These are phyloP conservation scores for Dactylellina parvicollis DNA, from an alignment of 2,329 filamentous ascomycete species.

Conservation along the genomic window DNA sequence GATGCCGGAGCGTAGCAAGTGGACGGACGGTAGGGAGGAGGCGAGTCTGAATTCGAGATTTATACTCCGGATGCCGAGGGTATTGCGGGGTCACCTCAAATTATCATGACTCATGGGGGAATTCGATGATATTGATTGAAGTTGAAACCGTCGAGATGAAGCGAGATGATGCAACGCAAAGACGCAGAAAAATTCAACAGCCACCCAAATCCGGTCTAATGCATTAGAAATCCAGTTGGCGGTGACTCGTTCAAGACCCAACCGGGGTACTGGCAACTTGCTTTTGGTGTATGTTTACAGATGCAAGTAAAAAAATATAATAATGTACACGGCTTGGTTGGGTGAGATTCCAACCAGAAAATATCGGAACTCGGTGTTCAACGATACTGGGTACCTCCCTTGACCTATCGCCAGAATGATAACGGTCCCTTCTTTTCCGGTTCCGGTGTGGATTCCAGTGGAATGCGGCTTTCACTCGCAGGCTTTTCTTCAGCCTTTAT, in stretches of 20 bases:
- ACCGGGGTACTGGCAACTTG: background rate
- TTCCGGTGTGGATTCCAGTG: background rate
- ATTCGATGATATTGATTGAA: background rate
- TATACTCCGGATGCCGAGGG: background rate
- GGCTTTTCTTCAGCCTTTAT: conserved; percentile 8
- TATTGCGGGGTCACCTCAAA: conserved; percentile 13
- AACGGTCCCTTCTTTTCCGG: background rate
- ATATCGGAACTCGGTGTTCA: background rate
- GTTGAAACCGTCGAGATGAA: background rate
- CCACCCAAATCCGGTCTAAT: background rate
- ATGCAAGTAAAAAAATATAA: background rate
- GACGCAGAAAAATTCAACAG: conserved; percentile 29
- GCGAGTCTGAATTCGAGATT: background rate
- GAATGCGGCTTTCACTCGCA: background rate
- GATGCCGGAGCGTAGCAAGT: background rate
- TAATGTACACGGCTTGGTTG: background rate
- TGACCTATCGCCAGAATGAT: conserved; percentile 13
- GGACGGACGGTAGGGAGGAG: background rate
- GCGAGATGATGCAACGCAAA: conserved; percentile 35
- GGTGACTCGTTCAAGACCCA: conserved; percentile 4
- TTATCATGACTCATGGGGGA: conserved; percentile 25
- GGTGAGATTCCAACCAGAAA: background rate
- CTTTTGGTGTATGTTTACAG: conserved; percentile 10
- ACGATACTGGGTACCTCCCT: too few species aligned
- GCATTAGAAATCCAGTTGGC: conserved; percentile 4